phyloP scores from a whole-genome alignment of 129 eudicot genomes.

The Flaveria brownii region DNA sequence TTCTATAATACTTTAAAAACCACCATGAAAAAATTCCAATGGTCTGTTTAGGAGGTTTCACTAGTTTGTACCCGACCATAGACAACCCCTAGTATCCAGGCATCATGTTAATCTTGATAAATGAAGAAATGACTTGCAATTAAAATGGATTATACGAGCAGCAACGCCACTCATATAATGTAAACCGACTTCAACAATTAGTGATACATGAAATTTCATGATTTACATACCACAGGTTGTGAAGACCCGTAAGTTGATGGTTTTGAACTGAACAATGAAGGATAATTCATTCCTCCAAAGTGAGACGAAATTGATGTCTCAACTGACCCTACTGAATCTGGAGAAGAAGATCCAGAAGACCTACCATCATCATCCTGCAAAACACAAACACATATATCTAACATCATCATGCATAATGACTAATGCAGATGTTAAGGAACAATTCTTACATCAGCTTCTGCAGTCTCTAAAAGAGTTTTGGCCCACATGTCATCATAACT shows the following conservation, averaged over 20 bases:
- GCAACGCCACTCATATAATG: neutral
- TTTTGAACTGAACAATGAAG: constrained; percentile 89
- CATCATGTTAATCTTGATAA: neutral
- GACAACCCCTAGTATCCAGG: neutral
- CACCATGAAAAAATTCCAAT: neutral
- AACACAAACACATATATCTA: neutral
- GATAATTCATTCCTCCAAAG: constrained; percentile 97
- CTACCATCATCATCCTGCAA: constrained; percentile 66
- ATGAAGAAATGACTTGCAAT: neutral
- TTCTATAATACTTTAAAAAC: neutral
- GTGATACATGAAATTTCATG: neutral
- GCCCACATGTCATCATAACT: constrained; percentile 98
- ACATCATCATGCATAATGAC: neutral
- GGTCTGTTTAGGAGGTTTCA: neutral
- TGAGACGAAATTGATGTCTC: constrained; percentile 98
- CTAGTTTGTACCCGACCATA: neutral
- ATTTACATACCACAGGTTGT: constrained; percentile 58
- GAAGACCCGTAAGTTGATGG: constrained; percentile 70
- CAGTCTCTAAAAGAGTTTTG: constrained; percentile 84
- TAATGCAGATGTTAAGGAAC: neutral
- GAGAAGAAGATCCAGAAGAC: constrained; percentile 89
- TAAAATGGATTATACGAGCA: constrained; percentile 3
- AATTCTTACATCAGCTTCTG: constrained; percentile 70
- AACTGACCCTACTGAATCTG: constrained; percentile 89
- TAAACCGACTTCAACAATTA: neutral